These are phyloP conservation scores for Chenopodium album DNA, from an alignment of 148 eudicot genomes.

Conservation along the genomic window DNA sequence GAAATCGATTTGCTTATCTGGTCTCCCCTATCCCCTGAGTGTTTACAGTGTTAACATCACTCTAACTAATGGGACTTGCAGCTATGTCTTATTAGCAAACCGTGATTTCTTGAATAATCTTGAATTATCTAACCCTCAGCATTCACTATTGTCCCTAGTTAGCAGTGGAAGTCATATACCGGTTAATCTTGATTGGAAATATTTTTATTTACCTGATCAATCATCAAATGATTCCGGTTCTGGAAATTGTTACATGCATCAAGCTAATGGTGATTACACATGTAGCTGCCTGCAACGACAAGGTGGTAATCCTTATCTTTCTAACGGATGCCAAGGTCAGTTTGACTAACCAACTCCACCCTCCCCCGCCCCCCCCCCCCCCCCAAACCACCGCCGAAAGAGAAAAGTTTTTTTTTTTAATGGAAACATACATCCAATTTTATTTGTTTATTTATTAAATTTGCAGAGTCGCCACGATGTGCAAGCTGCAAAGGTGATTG, in stretches of 20 bases:
- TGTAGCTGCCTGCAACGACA: constrained; percentile 10
- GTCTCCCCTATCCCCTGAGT: constrained; percentile 8
- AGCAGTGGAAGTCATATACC: constrained; percentile 16
- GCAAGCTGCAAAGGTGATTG: constrained; percentile 17
- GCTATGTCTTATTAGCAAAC: constrained; percentile 18
- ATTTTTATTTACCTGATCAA: constrained; percentile 12
- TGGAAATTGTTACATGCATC: not conserved
- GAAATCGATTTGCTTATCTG: constrained; percentile 13
- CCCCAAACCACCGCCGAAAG: not conserved
- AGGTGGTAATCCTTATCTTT: constrained; percentile 27
- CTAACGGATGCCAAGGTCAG: constrained; percentile 28
- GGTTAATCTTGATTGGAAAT: constrained; percentile 11
- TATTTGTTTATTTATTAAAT: not conserved
- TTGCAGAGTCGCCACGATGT: constrained; percentile 5
- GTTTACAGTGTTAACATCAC: constrained; percentile 24
- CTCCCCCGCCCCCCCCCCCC: not conserved
- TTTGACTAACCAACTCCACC: not conserved
- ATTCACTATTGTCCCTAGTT: constrained; percentile 11
- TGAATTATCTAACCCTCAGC: constrained; percentile 3
- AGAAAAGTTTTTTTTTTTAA: no score
- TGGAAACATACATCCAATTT: not conserved
- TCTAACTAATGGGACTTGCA: not conserved
- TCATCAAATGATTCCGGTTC: constrained; percentile 6
- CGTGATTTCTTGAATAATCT: not conserved
- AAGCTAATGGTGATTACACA: not conserved